Evolutionary conservation across 2,329 filamentous ascomycete genomes (phyloP), one percentile per base, ranked within the genome.

Genomic region (Fusarium sarcochroum): DNA sequence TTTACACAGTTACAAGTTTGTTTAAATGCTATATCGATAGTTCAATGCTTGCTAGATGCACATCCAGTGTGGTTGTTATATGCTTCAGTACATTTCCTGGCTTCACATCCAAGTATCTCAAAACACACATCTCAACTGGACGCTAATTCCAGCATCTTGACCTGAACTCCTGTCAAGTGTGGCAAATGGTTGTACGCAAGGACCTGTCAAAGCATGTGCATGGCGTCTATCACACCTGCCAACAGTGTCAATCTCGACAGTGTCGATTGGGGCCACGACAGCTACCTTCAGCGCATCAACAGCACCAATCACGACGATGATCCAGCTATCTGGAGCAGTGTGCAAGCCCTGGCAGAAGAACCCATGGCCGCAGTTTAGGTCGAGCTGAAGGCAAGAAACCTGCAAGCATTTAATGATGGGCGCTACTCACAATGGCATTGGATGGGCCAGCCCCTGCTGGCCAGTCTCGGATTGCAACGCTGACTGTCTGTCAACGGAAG

Each of bases 191-290:
- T 49, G 58, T 37, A 53, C 52, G 20, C 35, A 45, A 47, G 20
- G 23, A 53, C 23, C 56, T 25, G 47, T 38, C 41, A 58, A 58
- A 47, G 48, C 32, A 70, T 66, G 61, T 56, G 48, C 18, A 32
- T 42, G 37, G 41, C 50, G 38, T 55, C 66, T 47, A 70, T 67
- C 69, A 69, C 62, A 55, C 57, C 63, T 66, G 56, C 56, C 60
- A 63, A 54, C 25, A 46, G 51, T 61, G 38, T 59, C 49, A 57
- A 46, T 37, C 35, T 45, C 51, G 18, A 63, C 45, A 62, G 10
- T 48, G 32, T 69, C 53, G 27, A 74, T 64, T 74, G 72, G 72
- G 67, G 67, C 72, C 72, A 74, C 72, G 72, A 73, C 72, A 74
- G 50, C 55, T 51, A 48, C 50, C 40, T 42, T 50, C 57, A 56